Percentiles rank a stretch among this genome's conserved stretches.
These are phyloP conservation scores for Boletus pseudopeckii DNA, from an alignment of 768 basidiomycete genomes.

Conservation along the genomic window DNA sequence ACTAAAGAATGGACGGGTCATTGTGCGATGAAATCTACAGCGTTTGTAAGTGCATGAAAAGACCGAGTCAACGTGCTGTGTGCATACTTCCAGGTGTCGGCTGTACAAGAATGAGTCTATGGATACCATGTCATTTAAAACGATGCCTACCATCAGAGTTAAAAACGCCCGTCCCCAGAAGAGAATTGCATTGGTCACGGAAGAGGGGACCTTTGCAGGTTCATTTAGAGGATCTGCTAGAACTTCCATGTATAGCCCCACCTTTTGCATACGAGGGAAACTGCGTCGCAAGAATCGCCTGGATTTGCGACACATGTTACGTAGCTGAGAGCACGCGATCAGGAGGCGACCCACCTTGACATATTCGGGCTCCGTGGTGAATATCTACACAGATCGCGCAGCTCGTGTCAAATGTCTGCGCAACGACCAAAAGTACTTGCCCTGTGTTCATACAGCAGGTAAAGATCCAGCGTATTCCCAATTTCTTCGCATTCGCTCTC, in stretches of 20 bases:
- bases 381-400: slow-evolving; percentile 24
- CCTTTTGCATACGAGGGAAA: slow-evolving; percentile 38
- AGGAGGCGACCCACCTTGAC: slow-evolving; percentile 30
- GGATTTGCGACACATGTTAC: background rate
- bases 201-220: slow-evolving; percentile 22
- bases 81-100: slow-evolving; percentile 56
- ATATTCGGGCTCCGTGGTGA: slow-evolving; percentile 39
- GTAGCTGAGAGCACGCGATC: background rate
- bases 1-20: slow-evolving; percentile 61
- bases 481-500: slow-evolving; percentile 9
- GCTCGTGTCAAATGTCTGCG: background rate
- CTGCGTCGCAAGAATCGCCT: slow-evolving; percentile 38
- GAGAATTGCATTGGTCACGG: slow-evolving; percentile 21
- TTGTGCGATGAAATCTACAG: slow-evolving; percentile 52
- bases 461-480: slow-evolving; percentile 26
- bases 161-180: slow-evolving; percentile 47
- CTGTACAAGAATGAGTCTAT: slow-evolving; percentile 27
- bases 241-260: background rate
- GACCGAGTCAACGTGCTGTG: background rate
- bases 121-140: background rate
- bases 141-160: slow-evolving; percentile 46
- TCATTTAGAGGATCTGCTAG: background rate
- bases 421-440: slow-evolving; percentile 5
- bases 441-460: slow-evolving; percentile 28
- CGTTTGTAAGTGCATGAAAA: background rate